These are phyloP conservation scores for Xylariomycetidae sp. DNA, from an alignment of 2,329 filamentous ascomycete genomes.

Conservation along the genomic window DNA sequence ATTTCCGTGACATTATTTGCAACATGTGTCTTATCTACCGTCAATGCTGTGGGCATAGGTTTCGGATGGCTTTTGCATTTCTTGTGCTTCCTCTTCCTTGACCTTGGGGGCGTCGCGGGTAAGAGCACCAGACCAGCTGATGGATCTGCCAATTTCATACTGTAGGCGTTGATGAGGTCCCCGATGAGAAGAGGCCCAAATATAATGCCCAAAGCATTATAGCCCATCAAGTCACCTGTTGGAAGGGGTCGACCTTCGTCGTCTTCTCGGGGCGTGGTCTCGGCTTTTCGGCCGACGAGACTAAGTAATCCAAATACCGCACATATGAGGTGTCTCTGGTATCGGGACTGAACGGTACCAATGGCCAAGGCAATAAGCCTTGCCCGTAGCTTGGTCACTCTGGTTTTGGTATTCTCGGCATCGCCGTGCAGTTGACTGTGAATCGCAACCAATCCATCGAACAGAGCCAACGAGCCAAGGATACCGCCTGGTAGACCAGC, in stretches of 20 bases:
- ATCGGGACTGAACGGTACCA: slow-evolving; percentile 53
- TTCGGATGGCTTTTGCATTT: slow-evolving; percentile 18
- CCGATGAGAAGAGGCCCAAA: slow-evolving; percentile 62
- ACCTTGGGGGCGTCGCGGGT: slow-evolving; percentile 38
- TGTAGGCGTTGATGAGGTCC: slow-evolving; percentile 49
- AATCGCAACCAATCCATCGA: slow-evolving; percentile 59
- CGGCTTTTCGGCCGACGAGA: slow-evolving; percentile 54
- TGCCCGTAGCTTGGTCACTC: slow-evolving; percentile 53
- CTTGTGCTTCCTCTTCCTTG: slow-evolving; percentile 36
- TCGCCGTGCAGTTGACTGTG: slow-evolving; percentile 50
- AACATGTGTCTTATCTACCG: slow-evolving; percentile 52
- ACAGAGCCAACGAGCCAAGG: slow-evolving; percentile 56
- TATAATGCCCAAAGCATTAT: slow-evolving; percentile 56
- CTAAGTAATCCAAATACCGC: slow-evolving; percentile 63
- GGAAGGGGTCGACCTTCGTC: slow-evolving; percentile 46
- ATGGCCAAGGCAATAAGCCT: slow-evolving; percentile 63
- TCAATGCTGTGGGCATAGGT: slow-evolving; percentile 17
- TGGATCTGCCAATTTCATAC: slow-evolving; percentile 39
- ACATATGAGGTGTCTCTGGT: slow-evolving; percentile 59
- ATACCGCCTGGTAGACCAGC: slow-evolving; percentile 61
- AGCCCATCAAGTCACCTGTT: slow-evolving; percentile 59
- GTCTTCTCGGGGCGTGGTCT: slow-evolving; percentile 49
- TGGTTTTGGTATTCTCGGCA: slow-evolving; percentile 47
- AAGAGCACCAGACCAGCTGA: slow-evolving; percentile 37
- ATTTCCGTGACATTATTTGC: slow-evolving; percentile 60